Conservation (phyloP, 257 asterid genomes). For the Gentiana straminea region DNA sequence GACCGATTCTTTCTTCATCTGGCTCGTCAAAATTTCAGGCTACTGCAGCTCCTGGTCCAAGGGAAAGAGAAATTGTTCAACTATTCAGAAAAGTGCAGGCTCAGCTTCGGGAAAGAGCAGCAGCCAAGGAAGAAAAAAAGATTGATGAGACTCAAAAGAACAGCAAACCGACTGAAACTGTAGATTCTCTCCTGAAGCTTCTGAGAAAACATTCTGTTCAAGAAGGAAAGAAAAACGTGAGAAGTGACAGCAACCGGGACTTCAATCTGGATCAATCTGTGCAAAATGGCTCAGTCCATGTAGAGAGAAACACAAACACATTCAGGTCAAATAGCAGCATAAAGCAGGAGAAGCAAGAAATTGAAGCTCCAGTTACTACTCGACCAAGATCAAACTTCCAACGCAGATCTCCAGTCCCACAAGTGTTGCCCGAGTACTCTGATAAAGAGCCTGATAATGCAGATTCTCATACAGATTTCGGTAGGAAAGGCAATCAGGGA, state of each 20-base stretch:
- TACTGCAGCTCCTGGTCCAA: constrained; percentile 66
- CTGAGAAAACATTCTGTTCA: constrained; percentile 78
- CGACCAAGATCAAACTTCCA: constrained; percentile 72
- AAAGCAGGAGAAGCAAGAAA: constrained; percentile 33
- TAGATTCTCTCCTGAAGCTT: constrained; percentile 87
- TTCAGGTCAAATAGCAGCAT: constrained; percentile 15
- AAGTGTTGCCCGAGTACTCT: constrained; percentile 32
- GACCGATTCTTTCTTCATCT: constrained; percentile 44
- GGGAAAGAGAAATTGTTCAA: constrained; percentile 85
- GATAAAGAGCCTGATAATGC: constrained; percentile 18
- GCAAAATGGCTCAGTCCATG: constrained; percentile 20
- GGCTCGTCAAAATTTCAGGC: constrained; percentile 48
- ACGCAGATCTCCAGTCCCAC: constrained; percentile 70
- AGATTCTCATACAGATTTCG: constrained; percentile 1
- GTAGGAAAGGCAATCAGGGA: too few species aligned
- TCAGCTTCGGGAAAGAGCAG: constrained; percentile 72
- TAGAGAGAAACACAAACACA: constrained; percentile 21
- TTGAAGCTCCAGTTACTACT: constrained; percentile 25
- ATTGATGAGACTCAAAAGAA: constrained; percentile 43
- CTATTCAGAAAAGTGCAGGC: constrained; percentile 88
- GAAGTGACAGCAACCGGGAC: constrained; percentile 24
- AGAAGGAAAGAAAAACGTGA: constrained; percentile 48
- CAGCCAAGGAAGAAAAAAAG: constrained; percentile 60
- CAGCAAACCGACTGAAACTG: constrained; percentile 72
- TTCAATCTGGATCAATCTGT: constrained; percentile 47